These are phyloP conservation scores for Carnegiea gigantea DNA, from an alignment of 179 eudicot genomes.

Conservation along the genomic window DNA sequence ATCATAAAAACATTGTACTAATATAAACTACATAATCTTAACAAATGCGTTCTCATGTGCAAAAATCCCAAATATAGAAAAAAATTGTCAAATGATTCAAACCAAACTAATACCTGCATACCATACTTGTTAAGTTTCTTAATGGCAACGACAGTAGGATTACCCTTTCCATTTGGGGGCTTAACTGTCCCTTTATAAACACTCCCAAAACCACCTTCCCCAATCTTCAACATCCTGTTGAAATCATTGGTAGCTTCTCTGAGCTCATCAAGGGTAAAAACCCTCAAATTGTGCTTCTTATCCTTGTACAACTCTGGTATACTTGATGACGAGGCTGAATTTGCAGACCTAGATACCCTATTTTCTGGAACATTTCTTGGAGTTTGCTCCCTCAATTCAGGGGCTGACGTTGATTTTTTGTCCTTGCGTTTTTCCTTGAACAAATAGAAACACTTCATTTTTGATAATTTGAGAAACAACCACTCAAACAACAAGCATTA, in stretches of 20 bases:
- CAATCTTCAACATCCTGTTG: slow-evolving; percentile 63
- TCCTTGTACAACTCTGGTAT: slow-evolving; percentile 66
- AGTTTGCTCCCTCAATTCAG: slow-evolving; percentile 44
- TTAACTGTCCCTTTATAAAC: slow-evolving; percentile 76
- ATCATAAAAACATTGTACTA: neutral
- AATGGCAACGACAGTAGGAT: slow-evolving; percentile 54
- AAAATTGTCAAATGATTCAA: neutral
- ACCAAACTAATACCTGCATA: slow-evolving; percentile 49
- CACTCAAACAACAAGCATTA: slow-evolving; percentile 23
- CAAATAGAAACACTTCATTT: slow-evolving; percentile 64
- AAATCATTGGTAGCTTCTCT: slow-evolving; percentile 66
- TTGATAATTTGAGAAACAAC: slow-evolving; percentile 7
- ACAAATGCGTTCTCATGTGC: neutral
- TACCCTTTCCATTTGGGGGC: slow-evolving; percentile 46
- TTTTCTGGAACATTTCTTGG: slow-evolving; percentile 26
- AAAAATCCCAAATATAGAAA: neutral
- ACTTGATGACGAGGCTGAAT: slow-evolving; percentile 48
- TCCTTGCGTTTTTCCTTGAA: slow-evolving; percentile 42
- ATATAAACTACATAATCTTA: neutral
- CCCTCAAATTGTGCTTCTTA: slow-evolving; percentile 57
- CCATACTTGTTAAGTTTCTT: slow-evolving; percentile 73
- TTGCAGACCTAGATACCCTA: slow-evolving; percentile 53
- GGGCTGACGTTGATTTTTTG: slow-evolving; percentile 56
- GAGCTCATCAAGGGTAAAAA: slow-evolving; percentile 52
- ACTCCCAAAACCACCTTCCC: slow-evolving; percentile 86